Conservation (phyloP, 352 stramenopile species). For the Phytophthora kernoviae region DNA sequence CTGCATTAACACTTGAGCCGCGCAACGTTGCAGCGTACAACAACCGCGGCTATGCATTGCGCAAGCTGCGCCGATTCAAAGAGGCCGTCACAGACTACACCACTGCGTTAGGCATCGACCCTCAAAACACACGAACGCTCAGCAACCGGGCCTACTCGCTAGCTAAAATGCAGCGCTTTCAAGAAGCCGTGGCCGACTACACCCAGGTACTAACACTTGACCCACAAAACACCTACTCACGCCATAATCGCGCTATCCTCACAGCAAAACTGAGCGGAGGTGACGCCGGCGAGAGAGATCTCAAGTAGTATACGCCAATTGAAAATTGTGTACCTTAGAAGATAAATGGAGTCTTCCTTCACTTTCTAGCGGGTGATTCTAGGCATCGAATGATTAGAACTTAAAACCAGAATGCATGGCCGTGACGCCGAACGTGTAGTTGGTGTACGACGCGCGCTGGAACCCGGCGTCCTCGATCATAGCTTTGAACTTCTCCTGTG, state of each 20-base stretch:
- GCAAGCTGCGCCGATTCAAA: slow-evolving; percentile 73
- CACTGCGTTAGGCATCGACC: slow-evolving; percentile 69
- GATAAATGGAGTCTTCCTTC: not conserved
- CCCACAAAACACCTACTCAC: slow-evolving; percentile 77
- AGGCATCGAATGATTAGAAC: slow-evolving; percentile 48
- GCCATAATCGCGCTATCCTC: slow-evolving; percentile 86
- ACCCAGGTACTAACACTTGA: slow-evolving; percentile 72
- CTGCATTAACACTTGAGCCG: slow-evolving; percentile 65
- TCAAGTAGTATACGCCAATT: not conserved
- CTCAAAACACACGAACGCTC: slow-evolving; percentile 77
- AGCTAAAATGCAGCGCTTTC: slow-evolving; percentile 77
- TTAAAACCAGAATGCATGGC: slow-evolving; percentile 98
- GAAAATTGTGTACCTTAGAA: not conserved
- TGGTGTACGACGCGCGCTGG: slow-evolving; percentile 92
- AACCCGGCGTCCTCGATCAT: slow-evolving; percentile 97
- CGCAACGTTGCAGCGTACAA: slow-evolving; percentile 81
- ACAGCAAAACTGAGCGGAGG: slow-evolving; percentile 70
- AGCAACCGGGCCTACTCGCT: slow-evolving; percentile 88
- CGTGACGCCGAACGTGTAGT: slow-evolving; percentile 97
- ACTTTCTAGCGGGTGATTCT: not conserved
- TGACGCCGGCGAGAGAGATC: slow-evolving; percentile 32
- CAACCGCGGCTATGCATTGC: slow-evolving; percentile 84
- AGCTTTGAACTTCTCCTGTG: slow-evolving; percentile 94
- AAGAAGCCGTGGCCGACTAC: slow-evolving; percentile 79
- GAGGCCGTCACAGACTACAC: slow-evolving; percentile 80